Evolutionary conservation across 768 basidiomycete species (phyloP), one percentile per base, ranked within the genome.

Genomic region (Myochromella boudieri): DNA sequence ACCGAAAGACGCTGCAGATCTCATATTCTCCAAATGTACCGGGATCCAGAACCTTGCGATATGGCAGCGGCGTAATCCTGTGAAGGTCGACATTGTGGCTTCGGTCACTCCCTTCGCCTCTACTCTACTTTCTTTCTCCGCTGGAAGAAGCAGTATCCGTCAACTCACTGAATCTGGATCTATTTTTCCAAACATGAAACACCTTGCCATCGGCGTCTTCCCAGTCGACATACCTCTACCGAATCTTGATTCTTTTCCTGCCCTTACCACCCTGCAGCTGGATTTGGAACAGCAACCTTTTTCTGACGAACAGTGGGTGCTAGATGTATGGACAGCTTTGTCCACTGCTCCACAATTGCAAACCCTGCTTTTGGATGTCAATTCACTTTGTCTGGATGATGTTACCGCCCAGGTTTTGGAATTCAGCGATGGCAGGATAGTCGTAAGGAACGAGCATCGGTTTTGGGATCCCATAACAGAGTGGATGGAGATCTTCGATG

Each of bases 1-100:
- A 6, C 44, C 44, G 1, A 26, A 27, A 11, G 42, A 44, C 5
- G 8, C 28, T 8, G 34, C 25, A 4, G 28, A 21, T 6, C 44
- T 44, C 6, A 25, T 44, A 15, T 26, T 44, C 15, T 9, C 32
- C 6, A 44, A 44, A 37, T 44, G 44, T 18, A 44, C 44, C 7
- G 25, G 32, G 14, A 36, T 44, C 15, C 33, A 17, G 2, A 34
- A 44, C 24, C 34, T 44, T 2, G 44, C 34, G 1, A 3, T 36
- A 6, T 44, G 32, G 44, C 32, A 25, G 14, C n/a, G 11, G 14
- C 20, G 15, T 15, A 26, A 26, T 18, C 15, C n/a, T 20, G 3
- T 4, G 33, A 37, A 22, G 22, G n/a, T 11, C 25, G 26, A 36
- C 15, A 6, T 14, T 20, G 25, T 28, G n/a, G 15, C 26, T 15